Conservation (phyloP, 1,284 basidiomycete genomes). For the Phenoliferia sp. region DNA sequence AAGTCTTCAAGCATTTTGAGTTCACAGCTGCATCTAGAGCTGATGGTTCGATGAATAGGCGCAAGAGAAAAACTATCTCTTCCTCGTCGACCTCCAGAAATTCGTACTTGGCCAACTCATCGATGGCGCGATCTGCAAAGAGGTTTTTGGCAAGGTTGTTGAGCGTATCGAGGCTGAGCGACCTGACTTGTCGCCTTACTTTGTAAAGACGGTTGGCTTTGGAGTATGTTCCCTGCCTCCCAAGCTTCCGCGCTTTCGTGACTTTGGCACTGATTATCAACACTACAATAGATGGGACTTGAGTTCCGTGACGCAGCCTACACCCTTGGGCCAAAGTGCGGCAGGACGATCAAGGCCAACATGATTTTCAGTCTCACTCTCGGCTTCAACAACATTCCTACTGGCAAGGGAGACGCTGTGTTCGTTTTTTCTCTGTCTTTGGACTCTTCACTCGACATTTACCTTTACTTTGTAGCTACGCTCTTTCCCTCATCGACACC, state of each 20-base stretch:
- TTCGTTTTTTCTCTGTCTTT: slow-evolving; percentile 31
- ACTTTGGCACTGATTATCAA: slow-evolving; percentile 1
- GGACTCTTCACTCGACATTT: neutral
- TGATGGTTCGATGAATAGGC: slow-evolving; percentile 50
- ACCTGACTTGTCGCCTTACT: slow-evolving; percentile 72
- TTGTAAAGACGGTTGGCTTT: slow-evolving; percentile 88
- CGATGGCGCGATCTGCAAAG: slow-evolving; percentile 70
- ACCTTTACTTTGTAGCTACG: slow-evolving; percentile 56
- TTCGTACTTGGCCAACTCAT: slow-evolving; percentile 73
- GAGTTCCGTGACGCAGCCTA: slow-evolving; percentile 90
- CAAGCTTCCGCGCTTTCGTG: neutral
- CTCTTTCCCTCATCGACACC: slow-evolving; percentile 85
- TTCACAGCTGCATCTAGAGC: neutral
- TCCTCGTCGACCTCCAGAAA: slow-evolving; percentile 71
- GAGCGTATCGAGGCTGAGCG: slow-evolving; percentile 69
- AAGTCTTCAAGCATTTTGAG: slow-evolving; percentile 32
- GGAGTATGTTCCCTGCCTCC: slow-evolving; percentile 51
- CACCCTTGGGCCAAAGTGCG: slow-evolving; percentile 74
- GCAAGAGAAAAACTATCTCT: slow-evolving; percentile 79
- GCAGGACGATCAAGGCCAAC: slow-evolving; percentile 62
- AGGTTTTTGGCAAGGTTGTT: slow-evolving; percentile 74
- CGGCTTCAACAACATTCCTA: slow-evolving; percentile 75
- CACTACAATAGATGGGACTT: slow-evolving; percentile 67
- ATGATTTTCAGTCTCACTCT: slow-evolving; percentile 83
- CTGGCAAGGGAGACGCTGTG: slow-evolving; percentile 66